A percentile compares a stretch with the other conserved stretches of the same genome.
These are phyloP conservation scores for Apiospora hydei DNA, from an alignment of 2,329 filamentous ascomycete species.

Conservation along the genomic window DNA sequence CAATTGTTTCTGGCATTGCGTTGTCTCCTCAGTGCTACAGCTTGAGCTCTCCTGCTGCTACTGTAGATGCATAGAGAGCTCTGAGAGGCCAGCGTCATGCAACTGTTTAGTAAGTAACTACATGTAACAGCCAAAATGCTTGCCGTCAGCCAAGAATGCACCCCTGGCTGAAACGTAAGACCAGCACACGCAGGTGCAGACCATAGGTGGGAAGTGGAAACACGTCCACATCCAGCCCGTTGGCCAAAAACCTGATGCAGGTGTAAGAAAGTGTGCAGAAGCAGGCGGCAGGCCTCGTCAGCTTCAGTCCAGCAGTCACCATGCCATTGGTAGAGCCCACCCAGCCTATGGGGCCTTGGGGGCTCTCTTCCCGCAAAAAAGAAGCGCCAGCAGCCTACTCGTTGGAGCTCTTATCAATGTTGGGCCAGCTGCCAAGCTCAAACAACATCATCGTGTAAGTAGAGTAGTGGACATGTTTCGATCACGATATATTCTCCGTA, in stretches of 20 bases:
- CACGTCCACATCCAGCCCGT: constrained; percentile 10
- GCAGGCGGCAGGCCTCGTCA: constrained; percentile 3
- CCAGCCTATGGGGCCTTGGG: not conserved
- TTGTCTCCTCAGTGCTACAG: not conserved
- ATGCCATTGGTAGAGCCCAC: not conserved
- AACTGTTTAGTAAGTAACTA: not conserved
- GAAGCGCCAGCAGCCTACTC: not conserved
- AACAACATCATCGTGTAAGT: too few relatives aligned
- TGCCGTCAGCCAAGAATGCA: not conserved
- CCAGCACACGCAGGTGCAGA: constrained; percentile 1
- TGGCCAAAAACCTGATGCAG: not conserved
- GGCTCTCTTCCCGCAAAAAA: constrained; percentile 3
- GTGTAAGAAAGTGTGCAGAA: not conserved
- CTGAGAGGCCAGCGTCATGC: not conserved
- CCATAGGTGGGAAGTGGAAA: not conserved
- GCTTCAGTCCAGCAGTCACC: not conserved
- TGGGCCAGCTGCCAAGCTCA: too few relatives aligned
- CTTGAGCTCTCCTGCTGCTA: not conserved
- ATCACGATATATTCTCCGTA: not conserved
- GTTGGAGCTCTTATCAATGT: not conserved
- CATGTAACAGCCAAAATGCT: not conserved
- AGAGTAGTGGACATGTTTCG: not conserved
- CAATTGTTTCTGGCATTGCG: too few relatives aligned
- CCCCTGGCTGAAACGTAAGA: constrained; percentile 7
- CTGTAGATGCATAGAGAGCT: not conserved